Evolutionary conservation across 305 asterid genomes (phyloP).

Genomic region (Lippia alba): DNA sequence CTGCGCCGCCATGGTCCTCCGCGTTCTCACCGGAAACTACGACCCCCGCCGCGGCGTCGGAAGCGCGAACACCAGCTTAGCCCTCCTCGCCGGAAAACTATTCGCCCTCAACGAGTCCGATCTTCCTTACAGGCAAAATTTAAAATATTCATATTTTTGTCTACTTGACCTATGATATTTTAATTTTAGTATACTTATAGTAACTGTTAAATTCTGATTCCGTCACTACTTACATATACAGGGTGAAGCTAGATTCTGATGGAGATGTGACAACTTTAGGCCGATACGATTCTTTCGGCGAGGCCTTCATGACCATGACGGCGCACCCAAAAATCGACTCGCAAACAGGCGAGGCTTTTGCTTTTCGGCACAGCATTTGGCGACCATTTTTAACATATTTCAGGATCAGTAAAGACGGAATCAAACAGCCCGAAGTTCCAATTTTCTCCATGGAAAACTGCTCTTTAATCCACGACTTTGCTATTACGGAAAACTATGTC

Average conservation of each 20-base stretch:
- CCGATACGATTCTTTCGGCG: constrained; percentile 54
- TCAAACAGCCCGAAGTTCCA: constrained; percentile 52
- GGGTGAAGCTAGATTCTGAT: constrained; percentile 36
- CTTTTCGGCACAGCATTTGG: constrained; percentile 52
- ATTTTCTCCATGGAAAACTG: constrained; percentile 47
- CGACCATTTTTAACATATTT: constrained; percentile 56
- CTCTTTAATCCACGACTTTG: constrained; percentile 63
- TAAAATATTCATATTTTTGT: too few species aligned
- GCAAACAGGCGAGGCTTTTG: constrained; percentile 60
- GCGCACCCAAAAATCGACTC: constrained; percentile 73
- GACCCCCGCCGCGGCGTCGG: constrained; percentile 57
- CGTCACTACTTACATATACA: background rate
- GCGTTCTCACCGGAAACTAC: constrained; percentile 42
- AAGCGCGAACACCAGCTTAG: constrained; percentile 64
- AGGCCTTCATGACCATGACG: constrained; percentile 59
- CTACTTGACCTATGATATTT: too few species aligned
- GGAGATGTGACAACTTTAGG: constrained; percentile 68
- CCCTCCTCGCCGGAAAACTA: constrained; percentile 49
- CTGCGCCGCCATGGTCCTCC: constrained; percentile 30
- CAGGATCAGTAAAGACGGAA: constrained; percentile 47
- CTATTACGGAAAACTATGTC: constrained; percentile 54
- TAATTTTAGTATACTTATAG: too few species aligned
- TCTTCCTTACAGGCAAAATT: constrained; percentile 49
- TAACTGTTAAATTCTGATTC: too few species aligned
- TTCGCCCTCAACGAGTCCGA: constrained; percentile 66